These are phyloP conservation scores for Linum tenue DNA, from an alignment of 345 rosid species.

Conservation along the genomic window DNA sequence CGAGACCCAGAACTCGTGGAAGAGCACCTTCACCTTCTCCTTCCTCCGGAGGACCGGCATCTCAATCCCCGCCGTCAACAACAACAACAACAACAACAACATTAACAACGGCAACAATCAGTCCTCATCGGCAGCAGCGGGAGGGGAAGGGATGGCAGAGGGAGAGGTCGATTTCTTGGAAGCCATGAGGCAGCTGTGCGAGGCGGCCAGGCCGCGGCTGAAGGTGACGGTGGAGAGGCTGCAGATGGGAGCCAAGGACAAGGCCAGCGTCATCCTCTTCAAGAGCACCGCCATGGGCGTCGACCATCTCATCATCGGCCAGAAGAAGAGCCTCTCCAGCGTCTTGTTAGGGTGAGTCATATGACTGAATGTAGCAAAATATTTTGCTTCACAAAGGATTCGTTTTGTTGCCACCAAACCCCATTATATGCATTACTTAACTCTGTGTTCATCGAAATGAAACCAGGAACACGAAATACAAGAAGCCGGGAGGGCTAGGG, in stretches of 20 bases:
- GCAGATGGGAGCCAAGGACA: slow-evolving; percentile 40
- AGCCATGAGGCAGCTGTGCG: slow-evolving; percentile 55
- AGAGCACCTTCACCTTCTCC: slow-evolving; percentile 46
- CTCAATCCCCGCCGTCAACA: background rate
- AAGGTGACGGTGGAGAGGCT: slow-evolving; percentile 31
- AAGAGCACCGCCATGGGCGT: slow-evolving; percentile 36
- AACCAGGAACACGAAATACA: slow-evolving; percentile 22
- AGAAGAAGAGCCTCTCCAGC: slow-evolving; percentile 51
- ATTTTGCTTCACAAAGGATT: background rate
- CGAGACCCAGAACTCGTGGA: slow-evolving; percentile 42
- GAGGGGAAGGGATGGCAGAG: slow-evolving; percentile 17
- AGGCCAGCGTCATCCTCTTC: slow-evolving; percentile 46
- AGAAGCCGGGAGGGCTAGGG: slow-evolving; percentile 44
- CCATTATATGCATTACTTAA: too few species aligned
- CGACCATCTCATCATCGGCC: slow-evolving; percentile 66
- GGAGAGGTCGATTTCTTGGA: slow-evolving; percentile 50
- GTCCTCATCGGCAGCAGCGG: background rate
- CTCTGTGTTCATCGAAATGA: too few species aligned
- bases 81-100: too few species aligned
- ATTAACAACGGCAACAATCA: background rate
- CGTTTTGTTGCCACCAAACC: too few species aligned
- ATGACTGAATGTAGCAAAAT: background rate
- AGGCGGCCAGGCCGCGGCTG: slow-evolving; percentile 50
- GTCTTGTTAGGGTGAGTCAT: slow-evolving; percentile 54
- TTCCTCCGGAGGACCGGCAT: slow-evolving; percentile 28